Percentiles rank a stretch among this genome's conserved stretches.
Evolutionary conservation across 2,329 filamentous ascomycete genomes (phyloP).

Genomic region (Monilinia polystroma): DNA sequence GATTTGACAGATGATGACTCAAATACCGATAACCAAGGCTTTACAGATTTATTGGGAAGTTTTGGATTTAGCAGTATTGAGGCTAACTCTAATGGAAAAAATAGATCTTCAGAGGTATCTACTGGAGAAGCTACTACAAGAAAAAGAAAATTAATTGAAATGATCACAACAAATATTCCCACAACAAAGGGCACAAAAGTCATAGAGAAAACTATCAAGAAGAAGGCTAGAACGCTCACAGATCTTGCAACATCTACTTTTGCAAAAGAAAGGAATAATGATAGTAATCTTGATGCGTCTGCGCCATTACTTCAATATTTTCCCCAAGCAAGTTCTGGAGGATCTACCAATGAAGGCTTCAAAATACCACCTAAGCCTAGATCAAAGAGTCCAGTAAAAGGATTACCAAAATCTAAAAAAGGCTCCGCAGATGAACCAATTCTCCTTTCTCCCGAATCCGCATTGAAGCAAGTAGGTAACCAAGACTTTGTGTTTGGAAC

Average conservation of each 20-base stretch:
- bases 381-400: slow-evolving; percentile 34
- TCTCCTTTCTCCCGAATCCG: slow-evolving; percentile 67
- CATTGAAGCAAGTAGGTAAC: slow-evolving; percentile 60
- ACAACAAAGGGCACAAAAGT: background rate
- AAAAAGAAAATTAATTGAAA: slow-evolving; percentile 58
- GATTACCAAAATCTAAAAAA: slow-evolving; percentile 41
- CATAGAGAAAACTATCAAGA: slow-evolving; percentile 46
- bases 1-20: slow-evolving; percentile 13
- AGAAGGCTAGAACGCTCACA: slow-evolving; percentile 75
- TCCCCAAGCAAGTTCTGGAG: slow-evolving; percentile 24
- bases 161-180: slow-evolving; percentile 44
- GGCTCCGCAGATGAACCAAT: slow-evolving; percentile 45
- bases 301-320: slow-evolving; percentile 52
- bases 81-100: slow-evolving; percentile 24
- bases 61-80: slow-evolving; percentile 43
- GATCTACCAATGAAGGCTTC: slow-evolving; percentile 25
- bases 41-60: slow-evolving; percentile 43
- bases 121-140: slow-evolving; percentile 40
- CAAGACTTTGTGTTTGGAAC: slow-evolving; percentile 85
- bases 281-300: slow-evolving; percentile 37
- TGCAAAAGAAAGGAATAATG: slow-evolving; percentile 40
- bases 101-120: background rate
- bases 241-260: slow-evolving; percentile 74
- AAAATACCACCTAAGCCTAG: slow-evolving; percentile 34
- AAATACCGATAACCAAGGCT: slow-evolving; percentile 30